Evolutionary conservation across 352 stramenopile species (phyloP).

Genomic region (Pythium folliculosum): DNA sequence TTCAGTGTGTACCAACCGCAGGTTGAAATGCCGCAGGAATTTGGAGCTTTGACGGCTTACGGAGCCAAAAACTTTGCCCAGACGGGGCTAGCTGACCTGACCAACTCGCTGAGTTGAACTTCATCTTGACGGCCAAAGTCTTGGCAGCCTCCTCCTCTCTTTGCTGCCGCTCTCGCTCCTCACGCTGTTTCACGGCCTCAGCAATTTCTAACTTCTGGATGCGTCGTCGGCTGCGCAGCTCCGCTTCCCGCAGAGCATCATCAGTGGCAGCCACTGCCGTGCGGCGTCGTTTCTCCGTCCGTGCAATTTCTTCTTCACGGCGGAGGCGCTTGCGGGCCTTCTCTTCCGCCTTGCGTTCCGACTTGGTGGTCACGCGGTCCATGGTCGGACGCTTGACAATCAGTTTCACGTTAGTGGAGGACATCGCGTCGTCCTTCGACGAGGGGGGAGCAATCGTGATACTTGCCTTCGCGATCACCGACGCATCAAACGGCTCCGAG

Average conservation of each 20-base stretch:
- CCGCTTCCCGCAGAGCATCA: constrained; percentile 78
- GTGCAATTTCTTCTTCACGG: constrained; percentile 78
- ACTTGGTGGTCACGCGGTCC: constrained; percentile 84
- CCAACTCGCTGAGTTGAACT: constrained; percentile 62
- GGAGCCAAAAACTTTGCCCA: constrained; percentile 54
- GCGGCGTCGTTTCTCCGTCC: constrained; percentile 71
- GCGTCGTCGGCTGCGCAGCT: constrained; percentile 66
- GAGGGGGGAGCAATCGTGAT: constrained; percentile 12
- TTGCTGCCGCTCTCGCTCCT: constrained; percentile 59
- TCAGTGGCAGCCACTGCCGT: constrained; percentile 79
- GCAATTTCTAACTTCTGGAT: constrained; percentile 73
- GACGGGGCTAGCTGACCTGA: constrained; percentile 45
- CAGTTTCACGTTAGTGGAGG: constrained; percentile 56
- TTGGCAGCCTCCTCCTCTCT: constrained; percentile 51
- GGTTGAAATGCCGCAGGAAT: constrained; percentile 48
- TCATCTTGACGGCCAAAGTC: constrained; percentile 50
- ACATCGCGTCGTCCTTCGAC: constrained; percentile 21
- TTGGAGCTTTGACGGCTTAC: constrained; percentile 61
- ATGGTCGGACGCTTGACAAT: constrained; percentile 68
- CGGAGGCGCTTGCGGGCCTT: constrained; percentile 72
- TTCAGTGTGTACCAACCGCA: constrained; percentile 28
- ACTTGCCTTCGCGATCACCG: constrained; percentile 22
- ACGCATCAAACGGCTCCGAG: constrained; percentile 9
- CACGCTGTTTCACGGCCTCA: constrained; percentile 53
- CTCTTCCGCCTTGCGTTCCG: constrained; percentile 84